Evolutionary conservation across 176 grass and related monocot genomes (phyloP).

Genomic region (Oryza rufipogon): DNA sequence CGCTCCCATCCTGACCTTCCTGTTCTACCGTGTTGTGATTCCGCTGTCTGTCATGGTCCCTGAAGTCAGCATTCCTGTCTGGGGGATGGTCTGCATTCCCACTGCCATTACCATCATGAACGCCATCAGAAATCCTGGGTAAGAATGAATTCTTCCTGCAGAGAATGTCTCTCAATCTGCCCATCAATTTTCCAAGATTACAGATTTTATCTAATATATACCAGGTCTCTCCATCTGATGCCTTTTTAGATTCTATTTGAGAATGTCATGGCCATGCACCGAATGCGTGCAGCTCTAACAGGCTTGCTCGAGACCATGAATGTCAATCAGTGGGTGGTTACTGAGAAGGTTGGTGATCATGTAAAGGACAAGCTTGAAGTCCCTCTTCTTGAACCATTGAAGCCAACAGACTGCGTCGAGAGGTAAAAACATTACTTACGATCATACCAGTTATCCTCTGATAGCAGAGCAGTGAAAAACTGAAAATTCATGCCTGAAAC

Average conservation of each 20-base stretch:
- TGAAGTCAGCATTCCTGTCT: constrained; percentile 68
- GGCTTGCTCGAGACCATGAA: constrained; percentile 58
- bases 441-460: not conserved
- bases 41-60: constrained; percentile 58
- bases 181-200: not conserved
- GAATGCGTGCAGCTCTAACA: constrained; percentile 56
- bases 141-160: constrained; percentile 1
- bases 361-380: constrained; percentile 44
- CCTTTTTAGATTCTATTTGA: constrained; percentile 70
- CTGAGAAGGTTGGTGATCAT: constrained; percentile 59
- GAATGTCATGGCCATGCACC: constrained; percentile 78
- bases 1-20: constrained; percentile 69
- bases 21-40: constrained; percentile 73
- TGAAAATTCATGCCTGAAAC: not conserved
- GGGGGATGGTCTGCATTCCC: constrained; percentile 78
- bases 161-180: not conserved
- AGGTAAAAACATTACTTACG: constrained; percentile 29
- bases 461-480: not conserved
- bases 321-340: constrained; percentile 72
- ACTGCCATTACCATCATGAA: constrained; percentile 75
- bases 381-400: constrained; percentile 46
- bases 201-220: not conserved
- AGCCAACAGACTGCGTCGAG: constrained; percentile 59
- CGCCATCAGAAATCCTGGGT: constrained; percentile 70
- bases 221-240: constrained; percentile 67